Conservation (phyloP, 2,329 filamentous ascomycete genomes). For the Calonectria pseudoturangicola region DNA sequence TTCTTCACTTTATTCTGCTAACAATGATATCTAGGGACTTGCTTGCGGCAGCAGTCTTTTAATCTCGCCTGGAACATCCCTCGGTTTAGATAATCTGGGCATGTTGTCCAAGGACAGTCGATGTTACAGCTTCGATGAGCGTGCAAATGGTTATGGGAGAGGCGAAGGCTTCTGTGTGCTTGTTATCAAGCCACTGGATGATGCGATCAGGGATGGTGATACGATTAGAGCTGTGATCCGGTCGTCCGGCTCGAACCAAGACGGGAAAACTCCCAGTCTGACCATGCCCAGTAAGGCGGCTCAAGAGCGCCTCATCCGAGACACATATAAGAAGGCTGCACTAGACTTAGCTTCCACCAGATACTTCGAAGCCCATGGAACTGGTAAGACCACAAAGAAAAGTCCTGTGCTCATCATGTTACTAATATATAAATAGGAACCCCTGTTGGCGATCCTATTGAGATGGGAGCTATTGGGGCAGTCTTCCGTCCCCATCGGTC, state of each 20-base stretch:
- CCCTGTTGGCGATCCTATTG: constrained; percentile 12
- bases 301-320: constrained; percentile 52
- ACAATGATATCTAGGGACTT: constrained; percentile 55
- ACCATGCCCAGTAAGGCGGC: constrained; percentile 53
- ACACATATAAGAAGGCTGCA: constrained; percentile 55
- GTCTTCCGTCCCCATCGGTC: constrained; percentile 8
- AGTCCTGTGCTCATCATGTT: neutral
- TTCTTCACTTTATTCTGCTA: neutral
- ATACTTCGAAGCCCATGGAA: constrained; percentile 59
- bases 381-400: neutral
- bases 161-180: constrained; percentile 59
- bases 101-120: constrained; percentile 60
- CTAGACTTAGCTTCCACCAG: constrained; percentile 49
- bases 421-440: neutral
- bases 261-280: constrained; percentile 64
- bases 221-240: constrained; percentile 62
- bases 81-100: constrained; percentile 63
- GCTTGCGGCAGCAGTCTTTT: constrained; percentile 47
- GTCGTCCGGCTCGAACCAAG: constrained; percentile 54
- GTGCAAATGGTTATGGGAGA: constrained; percentile 57
- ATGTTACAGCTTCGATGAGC: constrained; percentile 58
- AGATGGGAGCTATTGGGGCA: constrained; percentile 9
- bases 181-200: constrained; percentile 69
- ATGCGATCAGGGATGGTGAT: constrained; percentile 66
- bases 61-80: constrained; percentile 40